phyloP scores from a whole-genome alignment of 1,284 basidiomycete species.

The Ganoderma meredithae region DNA sequence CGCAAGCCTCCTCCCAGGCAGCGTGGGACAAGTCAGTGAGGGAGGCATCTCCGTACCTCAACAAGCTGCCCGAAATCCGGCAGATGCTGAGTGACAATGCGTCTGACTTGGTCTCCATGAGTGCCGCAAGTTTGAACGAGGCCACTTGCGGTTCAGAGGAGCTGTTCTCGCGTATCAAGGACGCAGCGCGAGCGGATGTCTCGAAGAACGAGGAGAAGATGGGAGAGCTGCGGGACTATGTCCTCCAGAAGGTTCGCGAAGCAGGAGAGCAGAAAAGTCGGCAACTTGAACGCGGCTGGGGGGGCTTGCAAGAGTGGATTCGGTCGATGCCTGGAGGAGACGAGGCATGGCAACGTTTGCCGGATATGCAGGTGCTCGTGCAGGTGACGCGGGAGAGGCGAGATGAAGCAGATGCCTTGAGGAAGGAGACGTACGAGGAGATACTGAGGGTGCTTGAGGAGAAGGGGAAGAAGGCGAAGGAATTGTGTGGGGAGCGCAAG shows the following conservation, averaged over 20 bases:
- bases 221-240: slow-evolving; percentile 42
- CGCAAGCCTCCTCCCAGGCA: slow-evolving; percentile 37
- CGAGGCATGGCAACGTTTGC: slow-evolving; percentile 39
- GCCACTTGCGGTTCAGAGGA: slow-evolving; percentile 37
- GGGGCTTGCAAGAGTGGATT: slow-evolving; percentile 30
- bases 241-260: slow-evolving; percentile 40
- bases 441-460: slow-evolving; percentile 45
- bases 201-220: slow-evolving; percentile 41
- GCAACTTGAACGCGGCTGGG: slow-evolving; percentile 28
- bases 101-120: slow-evolving; percentile 35
- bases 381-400: slow-evolving; percentile 39
- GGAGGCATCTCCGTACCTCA: slow-evolving; percentile 41
- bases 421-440: slow-evolving; percentile 47
- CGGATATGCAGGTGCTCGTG: slow-evolving; percentile 42
- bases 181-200: slow-evolving; percentile 36
- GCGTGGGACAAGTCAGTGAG: slow-evolving; percentile 43
- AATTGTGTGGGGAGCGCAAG: slow-evolving; percentile 40
- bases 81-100: slow-evolving; percentile 38
- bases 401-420: slow-evolving; percentile 45
- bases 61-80: slow-evolving; percentile 43
- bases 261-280: slow-evolving; percentile 31
- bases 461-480: slow-evolving; percentile 45
- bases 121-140: slow-evolving; percentile 26
- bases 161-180: slow-evolving; percentile 39
- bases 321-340: slow-evolving; percentile 30